Evolutionary conservation across 2,329 filamentous ascomycete genomes (phyloP).

Genomic region (Colletotrichum musicola): DNA sequence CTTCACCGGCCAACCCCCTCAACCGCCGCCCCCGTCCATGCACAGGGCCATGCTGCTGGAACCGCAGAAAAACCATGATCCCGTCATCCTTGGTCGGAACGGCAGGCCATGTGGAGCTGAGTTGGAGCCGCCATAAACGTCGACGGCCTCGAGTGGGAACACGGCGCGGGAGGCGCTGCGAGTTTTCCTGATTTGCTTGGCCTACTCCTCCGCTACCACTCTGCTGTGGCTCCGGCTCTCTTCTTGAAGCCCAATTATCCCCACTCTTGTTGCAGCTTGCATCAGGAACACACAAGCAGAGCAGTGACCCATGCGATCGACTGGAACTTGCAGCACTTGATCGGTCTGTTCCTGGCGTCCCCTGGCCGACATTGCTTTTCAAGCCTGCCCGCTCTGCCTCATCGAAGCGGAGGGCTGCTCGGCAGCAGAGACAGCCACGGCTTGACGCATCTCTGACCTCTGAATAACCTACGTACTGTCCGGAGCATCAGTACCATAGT

Average conservation of each 20-base stretch:
- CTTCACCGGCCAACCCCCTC: conserved; percentile 7
- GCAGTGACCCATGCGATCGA: neutral
- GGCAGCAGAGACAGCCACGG: neutral
- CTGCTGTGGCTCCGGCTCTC: neutral
- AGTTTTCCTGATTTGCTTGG: conserved; percentile 1
- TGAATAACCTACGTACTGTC: no score
- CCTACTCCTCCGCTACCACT: neutral
- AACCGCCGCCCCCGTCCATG: conserved; percentile 20
- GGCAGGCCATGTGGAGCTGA: conserved; percentile 16
- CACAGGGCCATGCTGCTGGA: conserved; percentile 2
- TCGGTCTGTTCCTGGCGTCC: neutral
- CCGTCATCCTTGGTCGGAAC: conserved; percentile 26
- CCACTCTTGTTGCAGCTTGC: conserved; percentile 28
- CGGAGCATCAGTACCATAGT: no score
- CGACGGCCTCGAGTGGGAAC: conserved; percentile 21
- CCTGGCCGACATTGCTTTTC: conserved; percentile 6
- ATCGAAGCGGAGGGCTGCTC: neutral
- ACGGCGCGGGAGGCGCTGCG: conserved; percentile 25
- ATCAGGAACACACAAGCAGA: neutral
- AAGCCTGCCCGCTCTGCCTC: neutral
- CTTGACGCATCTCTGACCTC: neutral
- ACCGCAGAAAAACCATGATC: neutral
- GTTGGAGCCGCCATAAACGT: conserved; percentile 29
- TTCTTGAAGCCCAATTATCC: conserved; percentile 19
- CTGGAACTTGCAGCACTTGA: neutral